Evolutionary conservation across 805 yeast genomes (phyloP).

Genomic region (Saccharomyces kudriavzevii): DNA sequence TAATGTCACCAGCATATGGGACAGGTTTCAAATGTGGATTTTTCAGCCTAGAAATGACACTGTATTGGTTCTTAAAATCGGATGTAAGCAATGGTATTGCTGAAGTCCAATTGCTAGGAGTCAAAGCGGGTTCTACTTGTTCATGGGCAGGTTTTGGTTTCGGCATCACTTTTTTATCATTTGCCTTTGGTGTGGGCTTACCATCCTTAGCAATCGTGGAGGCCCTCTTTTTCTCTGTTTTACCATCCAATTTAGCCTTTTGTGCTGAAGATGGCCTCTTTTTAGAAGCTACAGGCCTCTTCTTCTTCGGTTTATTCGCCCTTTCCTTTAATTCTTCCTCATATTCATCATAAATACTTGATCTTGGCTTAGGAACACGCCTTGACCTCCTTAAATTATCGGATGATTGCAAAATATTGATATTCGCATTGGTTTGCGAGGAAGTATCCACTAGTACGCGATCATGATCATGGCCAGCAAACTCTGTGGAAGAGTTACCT

Average conservation of each 20-base stretch:
- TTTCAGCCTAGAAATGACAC: constrained; percentile 15
- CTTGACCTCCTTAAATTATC: constrained; percentile 18
- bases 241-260: constrained; percentile 9
- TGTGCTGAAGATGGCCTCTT: constrained; percentile 6
- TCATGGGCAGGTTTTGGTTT: neutral
- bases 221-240: constrained; percentile 5
- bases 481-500: neutral
- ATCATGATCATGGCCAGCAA: neutral
- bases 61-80: constrained; percentile 16
- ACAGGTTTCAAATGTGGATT: constrained; percentile 16
- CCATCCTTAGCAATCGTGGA: constrained; percentile 1
- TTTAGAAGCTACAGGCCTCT: constrained; percentile 9
- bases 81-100: constrained; percentile 17
- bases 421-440: neutral
- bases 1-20: constrained; percentile 17
- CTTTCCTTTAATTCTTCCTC: constrained; percentile 9
- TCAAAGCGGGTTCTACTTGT: constrained; percentile 16
- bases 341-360: constrained; percentile 10
- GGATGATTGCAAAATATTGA: neutral
- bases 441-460: neutral
- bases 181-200: neutral
- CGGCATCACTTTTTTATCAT: neutral
- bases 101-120: constrained; percentile 22
- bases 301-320: constrained; percentile 2
- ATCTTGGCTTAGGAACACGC: constrained; percentile 19